Percentiles rank a stretch among this genome's conserved stretches.
Evolutionary conservation across 257 asterid genomes (phyloP).

Genomic region (Solanum pennellii): DNA sequence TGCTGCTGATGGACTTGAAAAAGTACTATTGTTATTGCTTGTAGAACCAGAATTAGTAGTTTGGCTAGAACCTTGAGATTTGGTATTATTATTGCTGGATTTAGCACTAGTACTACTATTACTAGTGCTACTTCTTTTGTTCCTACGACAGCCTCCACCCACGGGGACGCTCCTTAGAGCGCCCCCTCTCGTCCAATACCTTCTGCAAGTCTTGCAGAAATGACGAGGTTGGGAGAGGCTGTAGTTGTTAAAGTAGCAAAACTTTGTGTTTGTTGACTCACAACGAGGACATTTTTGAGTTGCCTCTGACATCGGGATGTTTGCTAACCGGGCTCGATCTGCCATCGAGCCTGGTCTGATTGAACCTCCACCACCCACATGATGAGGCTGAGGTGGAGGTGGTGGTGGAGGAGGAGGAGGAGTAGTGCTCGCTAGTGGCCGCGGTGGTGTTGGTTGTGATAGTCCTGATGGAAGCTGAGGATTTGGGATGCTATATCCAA

Average conservation of each 20-base stretch:
- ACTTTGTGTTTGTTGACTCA: constrained; percentile 80
- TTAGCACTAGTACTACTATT: constrained; percentile 1
- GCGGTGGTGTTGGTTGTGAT: constrained; percentile 5
- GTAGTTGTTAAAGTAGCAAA: constrained; percentile 91
- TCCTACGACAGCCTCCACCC: constrained; percentile 84
- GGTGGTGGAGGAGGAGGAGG: constrained; percentile 2
- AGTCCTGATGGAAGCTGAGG: constrained; percentile 25
- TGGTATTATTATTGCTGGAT: constrained; percentile 7
- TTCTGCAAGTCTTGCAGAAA: constrained; percentile 83
- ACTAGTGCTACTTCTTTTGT: constrained; percentile 44
- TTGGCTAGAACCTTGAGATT: constrained; percentile 46
- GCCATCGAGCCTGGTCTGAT: constrained; percentile 86
- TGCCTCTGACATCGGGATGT: constrained; percentile 67
- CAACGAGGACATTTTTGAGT: constrained; percentile 88
- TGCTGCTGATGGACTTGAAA: not conserved
- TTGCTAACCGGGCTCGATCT: constrained; percentile 85
- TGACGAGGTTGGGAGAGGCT: constrained; percentile 90
- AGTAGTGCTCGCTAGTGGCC: not conserved
- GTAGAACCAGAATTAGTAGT: constrained; percentile 34
- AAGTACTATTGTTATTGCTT: constrained; percentile 12
- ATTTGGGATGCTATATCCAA: constrained; percentile 36
- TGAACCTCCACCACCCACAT: constrained; percentile 26
- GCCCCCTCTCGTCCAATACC: constrained; percentile 95
- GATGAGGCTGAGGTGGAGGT: constrained; percentile 20
- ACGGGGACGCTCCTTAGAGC: constrained; percentile 82